Evolutionary conservation across 208 protist genomes (phyloP).

Genomic region (Trypanosoma avium): DNA sequence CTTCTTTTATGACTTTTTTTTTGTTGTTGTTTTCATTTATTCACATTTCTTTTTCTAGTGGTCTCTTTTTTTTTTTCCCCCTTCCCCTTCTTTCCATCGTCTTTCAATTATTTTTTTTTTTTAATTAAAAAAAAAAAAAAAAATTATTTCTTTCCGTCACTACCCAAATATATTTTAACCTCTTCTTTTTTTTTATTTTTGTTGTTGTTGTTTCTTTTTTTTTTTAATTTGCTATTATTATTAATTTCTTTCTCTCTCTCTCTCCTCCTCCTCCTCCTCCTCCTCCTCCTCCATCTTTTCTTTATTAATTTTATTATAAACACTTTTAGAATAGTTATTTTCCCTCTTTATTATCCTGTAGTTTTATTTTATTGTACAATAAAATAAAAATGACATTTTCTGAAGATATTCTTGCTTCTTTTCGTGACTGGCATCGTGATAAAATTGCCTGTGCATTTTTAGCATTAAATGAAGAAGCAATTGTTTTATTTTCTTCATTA

Average conservation of each 20-base stretch:
- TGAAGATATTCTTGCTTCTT: conserved; percentile 23
- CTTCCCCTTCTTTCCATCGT: conserved; percentile 2
- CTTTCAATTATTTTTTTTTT: conserved; percentile 2
- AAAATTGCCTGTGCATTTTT: conserved; percentile 28
- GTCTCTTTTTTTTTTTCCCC: conserved; percentile 13
- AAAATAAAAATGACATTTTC: conserved; percentile 30
- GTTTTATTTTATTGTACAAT: too few relatives aligned
- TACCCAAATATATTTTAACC: conserved; percentile 9
- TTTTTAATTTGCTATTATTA: too few relatives aligned
- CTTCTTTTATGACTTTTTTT: too few relatives aligned
- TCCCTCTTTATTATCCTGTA: conserved; percentile 7
- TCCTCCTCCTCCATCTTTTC: too few relatives aligned
- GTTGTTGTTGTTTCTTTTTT: too few relatives aligned
- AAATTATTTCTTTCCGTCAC: not conserved
- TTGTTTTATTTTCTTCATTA: not conserved
- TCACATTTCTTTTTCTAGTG: not conserved
- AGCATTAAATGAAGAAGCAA: too few relatives aligned
- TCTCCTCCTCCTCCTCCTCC: too few relatives aligned
- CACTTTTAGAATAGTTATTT: not conserved
- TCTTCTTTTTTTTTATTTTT: conserved; percentile 27
- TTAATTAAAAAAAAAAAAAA: not conserved
- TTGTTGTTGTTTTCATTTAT: conserved; percentile 9
- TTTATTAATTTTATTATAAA: not conserved
- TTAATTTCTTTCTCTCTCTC: too few relatives aligned
- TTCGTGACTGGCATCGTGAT: conserved; percentile 23